Evolutionary conservation across 2,329 filamentous ascomycete genomes (phyloP).

Genomic region (Fusarium coffeatum): DNA sequence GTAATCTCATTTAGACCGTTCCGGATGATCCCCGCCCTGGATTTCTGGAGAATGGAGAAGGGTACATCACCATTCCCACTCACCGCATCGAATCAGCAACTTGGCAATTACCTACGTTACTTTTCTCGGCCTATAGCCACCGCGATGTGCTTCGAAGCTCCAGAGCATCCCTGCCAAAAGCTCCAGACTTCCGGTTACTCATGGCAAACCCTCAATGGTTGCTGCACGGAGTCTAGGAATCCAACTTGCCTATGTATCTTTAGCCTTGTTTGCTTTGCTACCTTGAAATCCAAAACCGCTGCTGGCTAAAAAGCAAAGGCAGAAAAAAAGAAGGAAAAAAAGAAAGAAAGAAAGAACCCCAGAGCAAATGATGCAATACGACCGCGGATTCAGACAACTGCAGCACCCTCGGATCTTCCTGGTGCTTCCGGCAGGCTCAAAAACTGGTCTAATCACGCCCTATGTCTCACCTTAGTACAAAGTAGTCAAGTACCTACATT

Average conservation of each 20-base stretch:
- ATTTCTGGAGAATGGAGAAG: conserved; percentile 41
- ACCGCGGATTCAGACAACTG: conserved; percentile 30
- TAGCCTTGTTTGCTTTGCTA: conserved; percentile 4
- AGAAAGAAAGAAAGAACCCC: conserved; percentile 17
- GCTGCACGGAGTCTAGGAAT: conserved; percentile 10
- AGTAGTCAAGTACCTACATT: conserved; percentile 1
- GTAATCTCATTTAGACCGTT: conserved; percentile 19
- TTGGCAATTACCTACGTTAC: conserved; percentile 27
- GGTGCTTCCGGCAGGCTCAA: conserved; percentile 33
- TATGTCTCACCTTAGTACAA: conserved; percentile 44
- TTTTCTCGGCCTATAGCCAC: conserved; percentile 8
- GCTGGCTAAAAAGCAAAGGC: conserved; percentile 27
- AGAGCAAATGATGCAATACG: conserved; percentile 43
- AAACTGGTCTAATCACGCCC: conserved; percentile 33
- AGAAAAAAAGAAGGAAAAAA: conserved; percentile 5
- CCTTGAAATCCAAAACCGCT: conserved; percentile 26
- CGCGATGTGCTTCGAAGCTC: conserved; percentile 6
- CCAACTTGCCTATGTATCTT: conserved; percentile 10
- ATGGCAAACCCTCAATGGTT: conserved; percentile 9
- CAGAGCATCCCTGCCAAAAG: conserved; percentile 15
- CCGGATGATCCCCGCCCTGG: conserved; percentile 27
- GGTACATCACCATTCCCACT: conserved; percentile 33
- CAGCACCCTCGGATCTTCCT: conserved; percentile 38
- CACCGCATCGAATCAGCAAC: conserved; percentile 38
- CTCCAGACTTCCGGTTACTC: conserved; percentile 6